Conservation (phyloP, 441 rosid genomes). For the Hura crepitans region DNA sequence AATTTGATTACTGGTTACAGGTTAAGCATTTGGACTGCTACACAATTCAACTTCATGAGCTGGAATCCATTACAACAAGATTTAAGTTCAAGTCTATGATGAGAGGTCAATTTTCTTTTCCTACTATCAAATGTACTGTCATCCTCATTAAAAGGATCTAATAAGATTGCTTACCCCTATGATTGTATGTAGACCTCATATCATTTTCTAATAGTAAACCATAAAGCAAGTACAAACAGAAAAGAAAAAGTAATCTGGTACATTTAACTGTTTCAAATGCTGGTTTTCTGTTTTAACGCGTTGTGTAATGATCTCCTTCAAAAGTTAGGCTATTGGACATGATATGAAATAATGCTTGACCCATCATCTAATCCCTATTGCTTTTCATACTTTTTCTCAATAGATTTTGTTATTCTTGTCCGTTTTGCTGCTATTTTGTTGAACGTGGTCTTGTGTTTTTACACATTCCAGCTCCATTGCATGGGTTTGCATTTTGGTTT, state of each 20-base stretch:
- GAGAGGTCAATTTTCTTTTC: slow-evolving; percentile 57
- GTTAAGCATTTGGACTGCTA: slow-evolving; percentile 86
- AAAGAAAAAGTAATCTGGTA: not conserved
- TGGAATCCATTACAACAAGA: slow-evolving; percentile 70
- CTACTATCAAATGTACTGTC: not conserved
- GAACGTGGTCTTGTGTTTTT: not conserved
- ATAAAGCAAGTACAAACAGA: not conserved
- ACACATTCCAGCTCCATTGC: slow-evolving; percentile 67
- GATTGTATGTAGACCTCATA: not conserved
- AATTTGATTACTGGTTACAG: slow-evolving; percentile 37
- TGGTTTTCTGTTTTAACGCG: not conserved
- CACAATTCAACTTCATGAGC: slow-evolving; percentile 66
- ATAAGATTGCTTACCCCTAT: not conserved
- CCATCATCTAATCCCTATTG: not conserved
- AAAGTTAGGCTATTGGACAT: not conserved
- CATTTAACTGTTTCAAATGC: not conserved
- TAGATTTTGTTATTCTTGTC: not conserved
- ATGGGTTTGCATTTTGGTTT: slow-evolving; percentile 99
- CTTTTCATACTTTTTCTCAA: not conserved
- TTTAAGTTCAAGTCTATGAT: slow-evolving; percentile 89
- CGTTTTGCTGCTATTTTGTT: not conserved
- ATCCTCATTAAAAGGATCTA: not conserved
- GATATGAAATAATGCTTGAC: not conserved
- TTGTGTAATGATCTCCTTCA: slow-evolving; percentile 7
- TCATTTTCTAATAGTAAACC: not conserved